Base-by-base conservation (phyloP, 2,329 filamentous ascomycete species). In the Calonectria leucothoes region DNA sequence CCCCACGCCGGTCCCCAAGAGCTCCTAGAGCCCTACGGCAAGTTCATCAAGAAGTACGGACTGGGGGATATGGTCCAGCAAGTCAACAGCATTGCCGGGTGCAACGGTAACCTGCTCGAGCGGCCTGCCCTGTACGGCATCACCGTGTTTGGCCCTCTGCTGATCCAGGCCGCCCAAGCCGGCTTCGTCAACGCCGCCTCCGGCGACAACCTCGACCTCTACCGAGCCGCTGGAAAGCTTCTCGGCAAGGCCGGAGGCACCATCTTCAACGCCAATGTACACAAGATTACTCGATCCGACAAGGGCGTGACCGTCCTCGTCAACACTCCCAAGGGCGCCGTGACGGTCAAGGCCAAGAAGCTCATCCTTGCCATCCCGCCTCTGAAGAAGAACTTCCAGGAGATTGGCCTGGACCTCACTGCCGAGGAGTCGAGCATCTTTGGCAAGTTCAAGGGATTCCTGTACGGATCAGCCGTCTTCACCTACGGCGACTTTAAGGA, bases 291-390 rank as follows among this genome's bases (percentile, higher is more conserved):
- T 7, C 39, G 68, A 29, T 69, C 55, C 42, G 23, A 6, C 31
- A 35, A 25, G 14, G 61, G 61, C 3, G 68, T 70, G 2, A 37
- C 35, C 2, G 49, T 70, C 4, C 45, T 11, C 49, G 51, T 7
- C 61, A 70, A 39, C 27, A 55, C 11, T 10, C 59, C 45, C 64
- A 59, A 1, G 42, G 70, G 33, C 57, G 7, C 59, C 25, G 33
- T 69, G 17, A 48, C 61, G 20, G 45, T 75, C 29, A 49, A 66
- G 0, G 77, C 77, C 0, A 74, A 73, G 23, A 79, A 79, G 48
- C 69, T 79, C 0, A 20, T 79, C 1, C 63, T 79, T 1, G 77
- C 77, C 1, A 72, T 78, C 11, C 77, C 77, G 1, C 77, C 74
- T 23, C 31, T 69, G 12, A 69, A 69, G 57, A 55, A 52, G 14